Conservation (phyloP, 1,284 basidiomycete species). For the Naganishia sp. region DNA sequence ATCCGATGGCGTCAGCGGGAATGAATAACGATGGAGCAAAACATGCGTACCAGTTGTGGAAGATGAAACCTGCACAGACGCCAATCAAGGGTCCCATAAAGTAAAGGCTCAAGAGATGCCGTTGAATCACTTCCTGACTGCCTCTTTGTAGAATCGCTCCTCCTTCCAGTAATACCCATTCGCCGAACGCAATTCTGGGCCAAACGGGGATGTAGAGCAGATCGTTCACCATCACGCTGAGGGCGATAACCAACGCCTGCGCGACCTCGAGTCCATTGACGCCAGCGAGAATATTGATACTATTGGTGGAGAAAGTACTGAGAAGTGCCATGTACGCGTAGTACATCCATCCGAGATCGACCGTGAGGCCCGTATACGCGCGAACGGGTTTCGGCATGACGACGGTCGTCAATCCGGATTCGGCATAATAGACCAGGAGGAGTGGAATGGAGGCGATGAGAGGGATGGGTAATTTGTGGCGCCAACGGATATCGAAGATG, state of each 20-base stretch:
- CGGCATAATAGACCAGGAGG: constrained; percentile 93
- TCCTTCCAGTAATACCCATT: constrained; percentile 60
- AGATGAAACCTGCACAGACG: constrained; percentile 83
- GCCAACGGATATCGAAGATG: constrained; percentile 97
- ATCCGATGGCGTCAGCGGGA: not conserved
- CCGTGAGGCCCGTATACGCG: constrained; percentile 69
- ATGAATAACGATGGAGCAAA: constrained; percentile 22
- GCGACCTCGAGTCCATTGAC: constrained; percentile 95
- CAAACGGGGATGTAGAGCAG: constrained; percentile 77
- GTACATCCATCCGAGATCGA: constrained; percentile 93
- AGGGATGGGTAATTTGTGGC: constrained; percentile 96
- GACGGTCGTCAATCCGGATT: constrained; percentile 88
- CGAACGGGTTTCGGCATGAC: constrained; percentile 75
- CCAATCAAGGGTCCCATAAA: constrained; percentile 94
- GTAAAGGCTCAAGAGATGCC: constrained; percentile 92
- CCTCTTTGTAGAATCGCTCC: constrained; percentile 54
- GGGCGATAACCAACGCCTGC: constrained; percentile 88
- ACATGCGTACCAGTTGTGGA: constrained; percentile 82
- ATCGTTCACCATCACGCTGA: constrained; percentile 89
- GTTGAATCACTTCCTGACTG: constrained; percentile 80
- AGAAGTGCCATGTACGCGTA: constrained; percentile 95
- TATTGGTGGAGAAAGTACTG: constrained; percentile 96
- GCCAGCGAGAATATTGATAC: constrained; percentile 98
- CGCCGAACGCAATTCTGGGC: constrained; percentile 37
- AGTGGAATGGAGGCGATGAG: constrained; percentile 93